A percentile compares a stretch with the other conserved stretches of the same genome.
These are phyloP conservation scores for Phaseolus coccineus DNA, from an alignment of 331 rosid species.

Conservation along the genomic window DNA sequence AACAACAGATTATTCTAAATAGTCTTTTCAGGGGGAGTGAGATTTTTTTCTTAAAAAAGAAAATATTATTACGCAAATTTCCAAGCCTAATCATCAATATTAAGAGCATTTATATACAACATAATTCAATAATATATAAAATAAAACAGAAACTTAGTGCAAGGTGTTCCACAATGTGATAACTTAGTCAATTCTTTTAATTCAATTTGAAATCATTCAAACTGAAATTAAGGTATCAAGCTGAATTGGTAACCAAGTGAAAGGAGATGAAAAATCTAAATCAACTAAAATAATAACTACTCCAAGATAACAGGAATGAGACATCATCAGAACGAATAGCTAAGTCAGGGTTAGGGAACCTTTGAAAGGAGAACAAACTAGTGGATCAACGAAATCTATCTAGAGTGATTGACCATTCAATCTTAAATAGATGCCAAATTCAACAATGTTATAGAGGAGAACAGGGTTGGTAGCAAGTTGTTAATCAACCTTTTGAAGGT, in stretches of 20 bases:
- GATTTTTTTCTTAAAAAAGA: neutral
- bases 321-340: neutral
- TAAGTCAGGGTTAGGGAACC: neutral
- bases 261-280: neutral
- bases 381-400: conserved; percentile 11
- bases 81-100: conserved; percentile 18
- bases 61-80: neutral
- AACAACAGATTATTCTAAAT: neutral
- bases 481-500: no score
- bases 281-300: conserved; percentile 1
- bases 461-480: no score
- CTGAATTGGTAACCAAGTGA: neutral
- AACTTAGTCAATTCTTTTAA: neutral
- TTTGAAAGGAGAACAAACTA: neutral
- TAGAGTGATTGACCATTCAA: conserved; percentile 19
- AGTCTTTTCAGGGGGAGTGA: neutral
- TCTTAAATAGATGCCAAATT: conserved; percentile 34
- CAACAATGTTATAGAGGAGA: neutral
- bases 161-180: neutral
- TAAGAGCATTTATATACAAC: neutral
- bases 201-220: conserved; percentile 10
- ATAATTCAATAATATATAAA: conserved; percentile 4
- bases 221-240: conserved; percentile 20
- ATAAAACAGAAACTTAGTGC: neutral
- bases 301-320: neutral